Evolutionary conservation across 2,329 filamentous ascomycete species (phyloP).

Genomic region (Ramichloridium luteum): DNA sequence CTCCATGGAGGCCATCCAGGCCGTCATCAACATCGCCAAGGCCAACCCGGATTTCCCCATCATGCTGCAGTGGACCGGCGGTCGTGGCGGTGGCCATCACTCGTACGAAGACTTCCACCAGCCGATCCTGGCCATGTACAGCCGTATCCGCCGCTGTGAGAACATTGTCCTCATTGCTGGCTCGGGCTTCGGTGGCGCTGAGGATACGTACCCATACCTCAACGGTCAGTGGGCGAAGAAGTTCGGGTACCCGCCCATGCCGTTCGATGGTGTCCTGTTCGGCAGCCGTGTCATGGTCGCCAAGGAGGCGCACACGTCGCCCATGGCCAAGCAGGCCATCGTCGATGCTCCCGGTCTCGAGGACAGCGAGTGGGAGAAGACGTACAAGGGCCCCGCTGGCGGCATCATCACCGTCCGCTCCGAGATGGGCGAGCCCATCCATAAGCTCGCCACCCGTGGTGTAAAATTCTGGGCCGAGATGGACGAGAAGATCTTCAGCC

Average conservation of each 20-base stretch:
- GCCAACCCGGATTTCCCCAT: conserved; percentile 92
- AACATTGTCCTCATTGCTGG: conserved; percentile 86
- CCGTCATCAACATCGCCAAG: conserved; percentile 84
- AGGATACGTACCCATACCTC: conserved; percentile 86
- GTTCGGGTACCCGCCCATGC: conserved; percentile 84
- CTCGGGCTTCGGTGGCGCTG: conserved; percentile 79
- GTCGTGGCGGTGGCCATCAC: conserved; percentile 85
- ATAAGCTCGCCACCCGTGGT: conserved; percentile 94
- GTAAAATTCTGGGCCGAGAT: conserved; percentile 97
- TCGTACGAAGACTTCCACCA: conserved; percentile 94
- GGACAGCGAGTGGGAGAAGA: conserved; percentile 79
- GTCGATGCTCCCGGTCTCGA: conserved; percentile 72
- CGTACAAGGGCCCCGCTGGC: conserved; percentile 80
- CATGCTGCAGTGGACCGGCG: conserved; percentile 88
- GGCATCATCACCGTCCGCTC: conserved; percentile 94
- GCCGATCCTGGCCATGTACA: conserved; percentile 83
- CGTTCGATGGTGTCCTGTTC: conserved; percentile 82
- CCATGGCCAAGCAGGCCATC: conserved; percentile 79
- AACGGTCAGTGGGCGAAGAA: conserved; percentile 79
- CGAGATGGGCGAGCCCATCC: conserved; percentile 98
- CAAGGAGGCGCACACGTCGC: conserved; percentile 81
- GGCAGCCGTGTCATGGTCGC: conserved; percentile 92
- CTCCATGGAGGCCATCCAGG: conserved; percentile 75
- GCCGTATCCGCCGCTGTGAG: conserved; percentile 67
- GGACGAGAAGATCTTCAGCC: conserved; percentile 94